A percentile compares a stretch with the other conserved stretches of the same genome.
Evolutionary conservation across 1,284 basidiomycete genomes (phyloP).

Genomic region (Ganoderma leucocontextum): DNA sequence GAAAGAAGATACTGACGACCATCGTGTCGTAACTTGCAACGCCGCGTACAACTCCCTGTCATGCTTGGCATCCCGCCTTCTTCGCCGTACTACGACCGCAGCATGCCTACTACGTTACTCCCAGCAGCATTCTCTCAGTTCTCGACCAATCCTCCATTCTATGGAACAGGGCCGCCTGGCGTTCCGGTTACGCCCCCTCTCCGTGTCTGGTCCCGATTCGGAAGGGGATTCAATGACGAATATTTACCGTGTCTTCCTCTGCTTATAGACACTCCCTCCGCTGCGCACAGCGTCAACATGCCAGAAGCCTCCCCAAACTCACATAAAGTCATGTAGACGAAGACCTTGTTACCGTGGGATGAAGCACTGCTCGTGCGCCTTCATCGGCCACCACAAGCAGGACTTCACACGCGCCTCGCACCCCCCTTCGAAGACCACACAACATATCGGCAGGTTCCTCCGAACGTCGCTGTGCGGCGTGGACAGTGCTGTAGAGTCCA

Average conservation of each 20-base stretch:
- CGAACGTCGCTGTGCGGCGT: slow-evolving; percentile 1
- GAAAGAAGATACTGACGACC: not conserved
- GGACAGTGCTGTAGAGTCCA: not conserved
- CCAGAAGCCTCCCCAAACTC: not conserved
- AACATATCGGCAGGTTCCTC: not conserved
- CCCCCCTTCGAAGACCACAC: not conserved
- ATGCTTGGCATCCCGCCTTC: not conserved
- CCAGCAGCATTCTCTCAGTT: not conserved
- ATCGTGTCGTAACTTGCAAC: not conserved
- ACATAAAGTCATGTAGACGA: not conserved
- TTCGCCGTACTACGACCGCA: slow-evolving; percentile 1
- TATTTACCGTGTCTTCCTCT: not conserved
- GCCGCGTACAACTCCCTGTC: not conserved
- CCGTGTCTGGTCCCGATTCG: not conserved
- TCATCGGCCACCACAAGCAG: slow-evolving; percentile 4
- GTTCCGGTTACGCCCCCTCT: not conserved
- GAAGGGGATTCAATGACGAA: not conserved
- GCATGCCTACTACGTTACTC: not conserved
- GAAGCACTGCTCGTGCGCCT: slow-evolving; percentile 2
- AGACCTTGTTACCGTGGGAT: slow-evolving; percentile 5
- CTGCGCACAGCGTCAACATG: not conserved
- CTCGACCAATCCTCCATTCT: not conserved
- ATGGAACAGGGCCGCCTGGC: not conserved
- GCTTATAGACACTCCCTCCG: not conserved
- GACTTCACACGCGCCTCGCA: not conserved